A percentile compares a stretch with the other conserved stretches of the same genome.
These are phyloP conservation scores for Vaccinium myrtillus DNA, from an alignment of 148 eudicot species.

Conservation along the genomic window DNA sequence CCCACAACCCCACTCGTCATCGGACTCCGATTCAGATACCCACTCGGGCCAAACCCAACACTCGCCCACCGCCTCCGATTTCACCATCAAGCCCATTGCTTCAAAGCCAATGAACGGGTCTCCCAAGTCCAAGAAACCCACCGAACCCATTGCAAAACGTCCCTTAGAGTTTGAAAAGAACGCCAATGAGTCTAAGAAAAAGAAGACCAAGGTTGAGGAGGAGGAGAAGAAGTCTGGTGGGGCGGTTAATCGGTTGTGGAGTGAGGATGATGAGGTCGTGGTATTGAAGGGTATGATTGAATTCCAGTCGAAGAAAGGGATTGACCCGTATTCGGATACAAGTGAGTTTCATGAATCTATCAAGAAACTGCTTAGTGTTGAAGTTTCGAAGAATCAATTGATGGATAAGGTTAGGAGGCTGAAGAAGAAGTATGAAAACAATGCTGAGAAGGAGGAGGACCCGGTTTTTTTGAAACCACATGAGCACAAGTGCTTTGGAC, in stretches of 20 bases:
- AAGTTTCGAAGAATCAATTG: constrained; percentile 39
- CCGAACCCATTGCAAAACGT: constrained; percentile 19
- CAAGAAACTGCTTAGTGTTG: constrained; percentile 29
- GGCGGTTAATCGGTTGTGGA: constrained; percentile 43
- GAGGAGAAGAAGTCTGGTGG: constrained; percentile 17
- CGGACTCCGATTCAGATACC: constrained; percentile 21
- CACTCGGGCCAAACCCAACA: constrained; percentile 11
- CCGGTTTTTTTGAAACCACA: constrained; percentile 43
- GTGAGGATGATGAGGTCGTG: constrained; percentile 46
- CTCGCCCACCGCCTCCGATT: constrained; percentile 31
- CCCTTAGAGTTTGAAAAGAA: constrained; percentile 16
- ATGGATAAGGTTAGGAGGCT: constrained; percentile 49
- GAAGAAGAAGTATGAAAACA: constrained; percentile 48
- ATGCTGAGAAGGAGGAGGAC: constrained; percentile 28
- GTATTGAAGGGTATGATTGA: constrained; percentile 48
- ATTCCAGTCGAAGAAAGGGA: constrained; percentile 19
- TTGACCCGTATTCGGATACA: constrained; percentile 28
- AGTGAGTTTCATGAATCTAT: constrained; percentile 36
- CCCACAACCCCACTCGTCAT: constrained; percentile 2
- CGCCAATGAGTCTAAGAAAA: constrained; percentile 18
- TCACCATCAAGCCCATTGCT: constrained; percentile 27
- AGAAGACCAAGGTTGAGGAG: constrained; percentile 27
- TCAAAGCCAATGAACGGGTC: constrained; percentile 4
- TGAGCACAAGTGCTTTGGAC: constrained; percentile 34
- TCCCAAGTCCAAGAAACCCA: constrained; percentile 16